Conservation (phyloP, 345 rosid species). For the Isatis tinctoria region DNA sequence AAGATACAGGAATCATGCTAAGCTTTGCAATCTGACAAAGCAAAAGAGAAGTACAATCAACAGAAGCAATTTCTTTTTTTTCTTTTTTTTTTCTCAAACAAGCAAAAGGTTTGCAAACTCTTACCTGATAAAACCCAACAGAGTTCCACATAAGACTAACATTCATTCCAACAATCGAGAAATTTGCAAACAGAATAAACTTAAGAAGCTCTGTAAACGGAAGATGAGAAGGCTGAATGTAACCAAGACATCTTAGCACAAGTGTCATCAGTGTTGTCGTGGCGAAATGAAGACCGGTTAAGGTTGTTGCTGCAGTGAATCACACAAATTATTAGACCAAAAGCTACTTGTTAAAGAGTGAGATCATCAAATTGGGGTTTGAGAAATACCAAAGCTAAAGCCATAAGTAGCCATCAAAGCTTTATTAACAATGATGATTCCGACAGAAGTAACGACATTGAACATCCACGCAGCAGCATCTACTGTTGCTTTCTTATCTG, state of each 20-base stretch:
- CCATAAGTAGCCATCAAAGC: slow-evolving; percentile 92
- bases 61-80: background rate
- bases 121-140: slow-evolving; percentile 94
- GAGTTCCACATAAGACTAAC: slow-evolving; percentile 98
- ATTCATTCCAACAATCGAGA: slow-evolving; percentile 93
- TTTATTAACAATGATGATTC: slow-evolving; percentile 83
- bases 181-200: slow-evolving; percentile 72
- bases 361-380: background rate
- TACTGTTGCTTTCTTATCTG: slow-evolving; percentile 73
- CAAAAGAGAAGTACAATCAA: background rate
- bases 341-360: background rate
- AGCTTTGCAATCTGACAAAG: slow-evolving; percentile 76
- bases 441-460: slow-evolving; percentile 97
- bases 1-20: slow-evolving; percentile 90
- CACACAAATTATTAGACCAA: background rate
- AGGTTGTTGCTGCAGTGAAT: background rate
- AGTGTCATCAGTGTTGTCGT: slow-evolving; percentile 38
- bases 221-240: slow-evolving; percentile 81
- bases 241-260: slow-evolving; percentile 73
- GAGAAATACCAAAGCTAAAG: slow-evolving; percentile 66
- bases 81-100: background rate
- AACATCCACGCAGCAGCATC: slow-evolving; percentile 99
- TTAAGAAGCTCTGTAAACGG: slow-evolving; percentile 68
- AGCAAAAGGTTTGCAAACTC: background rate
- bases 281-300: background rate